Evolutionary conservation across 2,329 filamentous ascomycete species (phyloP), one percentile per base, ranked within the genome.

Genomic region (Ophiognomonia clavigignenti-juglandacearum): DNA sequence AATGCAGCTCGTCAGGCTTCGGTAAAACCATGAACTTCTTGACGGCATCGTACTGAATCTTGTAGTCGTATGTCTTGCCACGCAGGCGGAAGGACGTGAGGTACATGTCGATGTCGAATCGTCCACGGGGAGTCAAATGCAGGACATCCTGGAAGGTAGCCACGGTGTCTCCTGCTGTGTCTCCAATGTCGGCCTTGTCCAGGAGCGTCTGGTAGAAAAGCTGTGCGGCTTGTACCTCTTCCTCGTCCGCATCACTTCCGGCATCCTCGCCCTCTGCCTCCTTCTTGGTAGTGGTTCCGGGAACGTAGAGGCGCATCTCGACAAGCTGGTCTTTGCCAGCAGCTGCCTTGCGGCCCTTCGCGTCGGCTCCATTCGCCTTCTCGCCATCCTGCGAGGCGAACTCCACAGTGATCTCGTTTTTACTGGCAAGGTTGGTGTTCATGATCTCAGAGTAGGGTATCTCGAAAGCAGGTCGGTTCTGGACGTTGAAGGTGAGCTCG

Each of bases 41-140:
- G 71, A 97, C 90, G 41, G 85, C 83, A 48, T 96, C 88, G 69
- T 96, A 98, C 66, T 96, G 90, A 56, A 98, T 97, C 79, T 98
- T 98, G 82, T 98, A 98, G 73, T 98, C 95, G 74, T 98, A 98
- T 20, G 93, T 98, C 73, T 98, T 98, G 61, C 93, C 93, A 56
- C 93, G 92, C 53, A 98, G 79, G 53, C 93, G 86, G 78, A 98
- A 97, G 2, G 93, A 97, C 14, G 83, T 85, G 68, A 97, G 93
- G 78, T 98, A 98, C 86, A 98, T 96, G 67, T 98, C 93, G 71
- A 98, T 96, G 66, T 97, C 93, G 77, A 98, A 98, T 57, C 93
- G 92, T 66, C 93, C 95, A 86, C 93, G 91, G 68, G 93, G 93
- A 11, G 93, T 98, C 61, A 98, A 86, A 73, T 98, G 95, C 44